These are phyloP conservation scores for Moelleriella libera DNA, from an alignment of 2,329 filamentous ascomycete genomes.

Conservation along the genomic window DNA sequence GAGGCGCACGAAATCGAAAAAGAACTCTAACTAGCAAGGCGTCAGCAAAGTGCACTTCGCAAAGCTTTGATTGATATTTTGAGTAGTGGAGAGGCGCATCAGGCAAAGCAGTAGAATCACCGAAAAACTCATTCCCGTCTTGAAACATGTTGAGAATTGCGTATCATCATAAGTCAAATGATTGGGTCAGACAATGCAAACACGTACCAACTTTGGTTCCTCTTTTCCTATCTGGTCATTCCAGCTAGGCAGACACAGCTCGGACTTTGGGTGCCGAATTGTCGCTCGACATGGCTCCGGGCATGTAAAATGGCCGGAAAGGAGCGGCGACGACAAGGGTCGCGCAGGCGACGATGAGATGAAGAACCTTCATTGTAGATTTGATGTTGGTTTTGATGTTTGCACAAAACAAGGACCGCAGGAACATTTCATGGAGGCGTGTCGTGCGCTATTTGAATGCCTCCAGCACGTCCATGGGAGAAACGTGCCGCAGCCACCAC, in stretches of 20 bases:
- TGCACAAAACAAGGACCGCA: not conserved
- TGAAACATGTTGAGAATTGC: constrained; percentile 18
- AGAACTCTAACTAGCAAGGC: too few relatives aligned
- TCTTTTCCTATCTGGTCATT: not conserved
- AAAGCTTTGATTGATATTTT: not conserved
- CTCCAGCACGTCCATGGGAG: not conserved
- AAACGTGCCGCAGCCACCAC: too few relatives aligned
- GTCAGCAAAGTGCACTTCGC: not conserved
- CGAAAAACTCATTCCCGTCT: constrained; percentile 21
- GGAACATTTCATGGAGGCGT: not conserved
- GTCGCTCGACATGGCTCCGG: not conserved
- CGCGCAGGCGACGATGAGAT: not conserved
- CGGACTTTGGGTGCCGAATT: not conserved
- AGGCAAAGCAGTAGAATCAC: constrained; percentile 15
- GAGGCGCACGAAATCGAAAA: too few relatives aligned
- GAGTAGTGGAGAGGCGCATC: not conserved
- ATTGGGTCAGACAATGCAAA: too few relatives aligned
- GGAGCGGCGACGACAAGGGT: not conserved
- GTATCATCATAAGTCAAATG: constrained; percentile 7
- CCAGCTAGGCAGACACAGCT: not conserved
- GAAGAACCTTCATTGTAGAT: not conserved
- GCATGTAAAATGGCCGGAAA: not conserved
- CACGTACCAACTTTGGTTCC: too few relatives aligned
- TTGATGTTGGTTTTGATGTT: not conserved
- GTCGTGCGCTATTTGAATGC: not conserved